Percentiles rank a stretch among this genome's conserved stretches.
These are phyloP conservation scores for Colletotrichum australisinense DNA, from an alignment of 2,329 filamentous ascomycete genomes.

Conservation along the genomic window DNA sequence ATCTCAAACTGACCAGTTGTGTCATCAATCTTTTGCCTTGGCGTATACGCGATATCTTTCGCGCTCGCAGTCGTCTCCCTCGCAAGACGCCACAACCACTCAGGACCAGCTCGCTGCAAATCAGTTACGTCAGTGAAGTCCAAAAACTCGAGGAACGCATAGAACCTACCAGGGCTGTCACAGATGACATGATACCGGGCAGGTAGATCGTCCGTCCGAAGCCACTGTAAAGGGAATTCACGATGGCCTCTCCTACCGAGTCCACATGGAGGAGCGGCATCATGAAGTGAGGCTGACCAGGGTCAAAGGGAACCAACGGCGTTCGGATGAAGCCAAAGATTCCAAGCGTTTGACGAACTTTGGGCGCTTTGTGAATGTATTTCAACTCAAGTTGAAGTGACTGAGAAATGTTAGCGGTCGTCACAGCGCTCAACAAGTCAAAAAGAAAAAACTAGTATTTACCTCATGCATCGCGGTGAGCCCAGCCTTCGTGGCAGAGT, in stretches of 20 bases:
- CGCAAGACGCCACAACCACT: conserved; percentile 37
- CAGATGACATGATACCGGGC: conserved; percentile 42
- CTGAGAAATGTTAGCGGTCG: conserved; percentile 29
- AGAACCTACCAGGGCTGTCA: conserved; percentile 42
- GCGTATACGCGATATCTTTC: conserved; percentile 5
- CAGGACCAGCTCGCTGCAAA: conserved; percentile 38
- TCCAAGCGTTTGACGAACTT: conserved; percentile 43
- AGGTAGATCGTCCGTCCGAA: conserved; percentile 45
- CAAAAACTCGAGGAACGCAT: rapidly evolving
- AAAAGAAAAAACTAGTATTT: background rate
- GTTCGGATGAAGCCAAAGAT: conserved; percentile 47
- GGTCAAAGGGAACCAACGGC: conserved; percentile 43
- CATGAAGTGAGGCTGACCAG: conserved; percentile 42
- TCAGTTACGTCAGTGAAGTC: background rate
- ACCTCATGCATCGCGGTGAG: conserved; percentile 45
- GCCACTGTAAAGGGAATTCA: conserved; percentile 43
- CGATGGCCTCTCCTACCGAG: conserved; percentile 45
- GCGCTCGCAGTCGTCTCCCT: conserved; percentile 18
- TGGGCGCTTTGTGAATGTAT: conserved; percentile 42
- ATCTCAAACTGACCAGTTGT: conserved; percentile 9
- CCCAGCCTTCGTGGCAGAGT: conserved; percentile 64
- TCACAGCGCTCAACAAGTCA: background rate
- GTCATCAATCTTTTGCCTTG: conserved; percentile 25
- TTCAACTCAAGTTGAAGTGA: conserved; percentile 45
- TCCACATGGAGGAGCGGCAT: conserved; percentile 47